Base-by-base conservation (phyloP, 2,329 filamentous ascomycete species). In the Thyridium curvatum region DNA sequence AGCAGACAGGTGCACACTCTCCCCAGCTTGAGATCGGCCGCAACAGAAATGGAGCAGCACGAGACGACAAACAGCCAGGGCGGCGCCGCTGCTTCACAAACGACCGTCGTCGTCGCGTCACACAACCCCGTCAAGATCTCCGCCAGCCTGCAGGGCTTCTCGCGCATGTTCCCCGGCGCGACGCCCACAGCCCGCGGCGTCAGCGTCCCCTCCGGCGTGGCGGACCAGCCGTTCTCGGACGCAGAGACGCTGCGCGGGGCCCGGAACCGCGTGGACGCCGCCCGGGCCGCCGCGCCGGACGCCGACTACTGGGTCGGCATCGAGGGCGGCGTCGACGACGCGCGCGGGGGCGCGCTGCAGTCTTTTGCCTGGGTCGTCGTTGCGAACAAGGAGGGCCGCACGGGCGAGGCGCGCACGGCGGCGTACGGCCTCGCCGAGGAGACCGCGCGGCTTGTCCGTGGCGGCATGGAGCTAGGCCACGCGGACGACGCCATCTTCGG, bases 311-410 rank as follows among this genome's bases (percentile, higher is more conserved):
- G 61, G 58, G 48, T 67, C 28, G 64, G 64, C 5, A 54, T 66
- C 14, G 64, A 68, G 44, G 64, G 64, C 15, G 64, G 64, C 3
- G 53, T 66, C 4, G 59, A 64, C 29, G 46, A 48, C 9, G 44
- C n/a, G n/a, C n/a, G 46, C n/a, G 41, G 42, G 8, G 41, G 44
- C 12, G 45, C 52, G 8, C 48, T 65, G 17, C 50, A 55, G 39
- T 59, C 57, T 9, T 67, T 67, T 48, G 64, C 64, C 3, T 67
- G 64, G 64, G 51, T 67, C 9, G 60, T 59, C 2, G 48, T 68
- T 2, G 45, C 53, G 6, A 46, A 46, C 9, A 45, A 42, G 6
- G 49, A 54, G 4, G 55, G 54, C 5, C 50, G 46, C 4, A 45
- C 46, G 17, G 62, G 64, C 4, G 62, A 59, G 34, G 63, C 62